A percentile compares a stretch with the other conserved stretches of the same genome.
phyloP scores from a whole-genome alignment of 2,329 filamentous ascomycete species.

The Penicillium paneum region DNA sequence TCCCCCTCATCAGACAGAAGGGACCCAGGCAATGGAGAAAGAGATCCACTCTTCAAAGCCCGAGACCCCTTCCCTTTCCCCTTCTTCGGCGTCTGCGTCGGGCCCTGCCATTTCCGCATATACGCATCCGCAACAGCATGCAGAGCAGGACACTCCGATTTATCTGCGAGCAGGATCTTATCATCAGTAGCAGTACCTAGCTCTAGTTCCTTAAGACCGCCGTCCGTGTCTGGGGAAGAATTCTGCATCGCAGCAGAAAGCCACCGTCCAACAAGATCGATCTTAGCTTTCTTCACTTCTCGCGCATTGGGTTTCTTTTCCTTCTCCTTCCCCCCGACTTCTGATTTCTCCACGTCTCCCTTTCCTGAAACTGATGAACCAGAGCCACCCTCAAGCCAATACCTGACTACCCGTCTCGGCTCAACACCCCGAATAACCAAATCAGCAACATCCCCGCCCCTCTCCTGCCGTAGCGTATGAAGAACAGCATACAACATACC shows the following conservation, averaged over 20 bases:
- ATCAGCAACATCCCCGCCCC: slow-evolving; percentile 19
- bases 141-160: slow-evolving; percentile 16
- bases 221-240: neutral
- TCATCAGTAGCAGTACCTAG: slow-evolving; percentile 10
- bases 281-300: slow-evolving; percentile 55
- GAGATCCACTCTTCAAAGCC: neutral
- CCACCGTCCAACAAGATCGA: slow-evolving; percentile 60
- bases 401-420: slow-evolving; percentile 55
- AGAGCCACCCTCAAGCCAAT: slow-evolving; percentile 47
- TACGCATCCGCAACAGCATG: slow-evolving; percentile 27
- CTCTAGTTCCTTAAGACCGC: neutral
- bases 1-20: neutral
- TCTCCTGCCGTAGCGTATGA: slow-evolving; percentile 51
- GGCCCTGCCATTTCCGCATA: slow-evolving; percentile 29
- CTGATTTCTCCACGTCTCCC: neutral
- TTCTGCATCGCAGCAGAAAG: slow-evolving; percentile 28
- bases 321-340: neutral
- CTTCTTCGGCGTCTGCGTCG: slow-evolving; percentile 14
- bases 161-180: slow-evolving; percentile 15
- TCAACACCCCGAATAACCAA: slow-evolving; percentile 50
- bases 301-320: slow-evolving; percentile 21
- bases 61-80: neutral
- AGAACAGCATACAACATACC: slow-evolving; percentile 74
- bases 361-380: neutral
- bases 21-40: neutral